Conservation (phyloP, 805 yeast genomes). For the Saccharomycopsis vini region DNA sequence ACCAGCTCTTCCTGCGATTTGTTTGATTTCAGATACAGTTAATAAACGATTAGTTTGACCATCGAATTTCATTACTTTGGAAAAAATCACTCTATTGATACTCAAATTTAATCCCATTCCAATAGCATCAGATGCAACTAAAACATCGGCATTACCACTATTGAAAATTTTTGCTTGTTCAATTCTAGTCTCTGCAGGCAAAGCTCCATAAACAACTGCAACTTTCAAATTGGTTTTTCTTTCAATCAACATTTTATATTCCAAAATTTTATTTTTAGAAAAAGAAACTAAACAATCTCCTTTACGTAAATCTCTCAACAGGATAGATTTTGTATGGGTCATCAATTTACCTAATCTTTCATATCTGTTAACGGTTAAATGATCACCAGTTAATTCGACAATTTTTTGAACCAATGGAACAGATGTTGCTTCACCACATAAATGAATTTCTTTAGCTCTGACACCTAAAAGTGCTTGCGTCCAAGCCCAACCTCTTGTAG, state of each 20-base stretch:
- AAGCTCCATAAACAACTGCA: slow-evolving; percentile 88
- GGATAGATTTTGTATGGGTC: too few species aligned
- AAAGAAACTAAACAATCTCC: slow-evolving; percentile 93
- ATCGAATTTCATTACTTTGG: slow-evolving; percentile 58
- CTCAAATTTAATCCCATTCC: slow-evolving; percentile 95
- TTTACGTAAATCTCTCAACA: slow-evolving; percentile 33
- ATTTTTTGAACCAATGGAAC: slow-evolving; percentile 58
- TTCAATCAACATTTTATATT: slow-evolving; percentile 63
- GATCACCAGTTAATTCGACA: slow-evolving; percentile 69
- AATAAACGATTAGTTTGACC: slow-evolving; percentile 45
- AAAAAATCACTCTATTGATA: slow-evolving; percentile 72
- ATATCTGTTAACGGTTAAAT: slow-evolving; percentile 58
- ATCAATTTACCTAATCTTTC: slow-evolving; percentile 62
- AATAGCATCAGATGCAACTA: slow-evolving; percentile 93
- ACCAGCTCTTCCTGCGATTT: slow-evolving; percentile 96
- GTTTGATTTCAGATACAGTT: slow-evolving; percentile 65
- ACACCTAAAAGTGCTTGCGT: slow-evolving; percentile 84
- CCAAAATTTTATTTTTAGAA: slow-evolving; percentile 63
- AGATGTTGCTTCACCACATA: slow-evolving; percentile 89
- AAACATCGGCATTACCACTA: slow-evolving; percentile 65
- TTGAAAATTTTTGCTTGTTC: slow-evolving; percentile 78
- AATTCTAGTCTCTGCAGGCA: slow-evolving; percentile 91
- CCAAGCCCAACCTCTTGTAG: slow-evolving; percentile 86
- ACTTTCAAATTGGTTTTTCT: slow-evolving; percentile 52
- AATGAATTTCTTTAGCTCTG: slow-evolving; percentile 73